Percentiles rank a stretch among this genome's conserved stretches.
Evolutionary conservation across 305 asterid genomes (phyloP).

Genomic region (Caryopteris hybrid): DNA sequence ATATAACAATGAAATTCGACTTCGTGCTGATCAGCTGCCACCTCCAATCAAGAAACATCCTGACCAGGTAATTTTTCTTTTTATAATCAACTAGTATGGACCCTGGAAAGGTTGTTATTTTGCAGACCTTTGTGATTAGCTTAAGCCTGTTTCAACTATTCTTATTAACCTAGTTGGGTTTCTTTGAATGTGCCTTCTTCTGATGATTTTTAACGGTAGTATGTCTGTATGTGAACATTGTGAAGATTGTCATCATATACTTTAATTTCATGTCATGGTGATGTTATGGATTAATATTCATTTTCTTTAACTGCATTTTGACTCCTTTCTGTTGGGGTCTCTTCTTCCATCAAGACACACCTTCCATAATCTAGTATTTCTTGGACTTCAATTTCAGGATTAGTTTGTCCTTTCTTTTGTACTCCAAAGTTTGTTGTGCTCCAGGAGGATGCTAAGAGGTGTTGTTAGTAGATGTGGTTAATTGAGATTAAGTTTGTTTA

Average conservation of each 20-base stretch:
- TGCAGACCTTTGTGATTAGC: slow-evolving; percentile 8
- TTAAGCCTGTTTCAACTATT: slow-evolving; percentile 1
- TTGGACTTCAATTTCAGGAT: not conserved
- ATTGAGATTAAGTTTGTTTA: not conserved
- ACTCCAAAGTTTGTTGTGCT: not conserved
- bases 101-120: not conserved
- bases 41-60: slow-evolving; percentile 77
- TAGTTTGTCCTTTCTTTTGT: not conserved
- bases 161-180: not conserved
- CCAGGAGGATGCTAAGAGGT: not conserved
- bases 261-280: not conserved
- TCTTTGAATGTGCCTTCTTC: not conserved
- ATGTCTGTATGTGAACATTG: too few relatives aligned
- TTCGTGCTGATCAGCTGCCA: slow-evolving; percentile 82
- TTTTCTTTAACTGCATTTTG: not conserved
- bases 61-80: slow-evolving; percentile 64
- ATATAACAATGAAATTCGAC: slow-evolving; percentile 89
- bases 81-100: slow-evolving; percentile 3
- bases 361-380: not conserved
- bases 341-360: not conserved
- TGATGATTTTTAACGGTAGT: too few relatives aligned
- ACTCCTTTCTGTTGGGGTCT: not conserved
- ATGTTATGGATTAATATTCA: not conserved
- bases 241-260: too few relatives aligned
- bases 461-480: not conserved